Evolutionary conservation across 2,329 filamentous ascomycete genomes (phyloP).

Genomic region (Mycosphaerella sp.): DNA sequence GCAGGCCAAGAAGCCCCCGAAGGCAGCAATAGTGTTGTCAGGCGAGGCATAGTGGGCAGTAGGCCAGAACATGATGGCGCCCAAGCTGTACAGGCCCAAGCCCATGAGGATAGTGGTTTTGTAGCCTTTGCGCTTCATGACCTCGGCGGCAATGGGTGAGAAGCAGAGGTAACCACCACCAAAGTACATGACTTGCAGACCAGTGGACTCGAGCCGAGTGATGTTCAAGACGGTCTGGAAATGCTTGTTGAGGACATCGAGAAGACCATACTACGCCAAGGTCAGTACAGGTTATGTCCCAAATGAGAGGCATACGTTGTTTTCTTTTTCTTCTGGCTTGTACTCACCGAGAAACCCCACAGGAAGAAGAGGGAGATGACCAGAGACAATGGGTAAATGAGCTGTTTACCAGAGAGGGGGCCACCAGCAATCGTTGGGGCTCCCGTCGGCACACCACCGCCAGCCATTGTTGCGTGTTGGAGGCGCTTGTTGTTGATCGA

Average conservation of each 20-base stretch:
- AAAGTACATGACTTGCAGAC: conserved; percentile 41
- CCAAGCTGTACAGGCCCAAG: conserved; percentile 34
- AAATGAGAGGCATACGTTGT: neutral
- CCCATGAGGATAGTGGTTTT: conserved; percentile 42
- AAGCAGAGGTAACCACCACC: conserved; percentile 39
- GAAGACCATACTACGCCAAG: conserved; percentile 13
- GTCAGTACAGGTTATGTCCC: neutral
- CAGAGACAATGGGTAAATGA: conserved; percentile 45
- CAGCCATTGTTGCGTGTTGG: conserved; percentile 34
- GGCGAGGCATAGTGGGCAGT: conserved; percentile 32
- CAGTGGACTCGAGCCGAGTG: conserved; percentile 39
- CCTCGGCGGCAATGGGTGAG: conserved; percentile 39
- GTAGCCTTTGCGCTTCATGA: conserved; percentile 41
- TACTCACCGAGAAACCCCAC: conserved; percentile 24
- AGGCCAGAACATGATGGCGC: conserved; percentile 37
- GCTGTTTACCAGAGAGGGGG: conserved; percentile 40
- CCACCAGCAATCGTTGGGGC: conserved; percentile 36
- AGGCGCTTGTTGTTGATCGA: neutral
- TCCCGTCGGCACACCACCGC: conserved; percentile 36
- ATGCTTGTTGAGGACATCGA: conserved; percentile 36
- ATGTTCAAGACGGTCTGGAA: conserved; percentile 34
- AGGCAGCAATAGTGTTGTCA: conserved; percentile 29
- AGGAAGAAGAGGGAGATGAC: conserved; percentile 46
- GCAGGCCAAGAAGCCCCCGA: conserved; percentile 36
- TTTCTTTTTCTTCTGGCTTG: neutral